phyloP scores from a whole-genome alignment of 2,329 filamentous ascomycete species.

The Pseudocercospora vitis region DNA sequence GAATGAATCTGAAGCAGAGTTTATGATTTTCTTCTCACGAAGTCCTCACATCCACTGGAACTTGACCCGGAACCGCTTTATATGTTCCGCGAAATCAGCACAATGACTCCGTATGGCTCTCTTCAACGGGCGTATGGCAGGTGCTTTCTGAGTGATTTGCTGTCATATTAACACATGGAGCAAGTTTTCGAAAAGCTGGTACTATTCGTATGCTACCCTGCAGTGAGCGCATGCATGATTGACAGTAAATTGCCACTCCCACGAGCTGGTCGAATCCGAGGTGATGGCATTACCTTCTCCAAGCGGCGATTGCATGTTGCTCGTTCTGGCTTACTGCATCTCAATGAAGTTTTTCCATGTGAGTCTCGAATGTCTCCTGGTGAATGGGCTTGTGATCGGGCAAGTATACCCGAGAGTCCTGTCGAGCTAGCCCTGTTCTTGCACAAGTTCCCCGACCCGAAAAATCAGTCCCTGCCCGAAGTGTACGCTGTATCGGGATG shows the following conservation, averaged over 20 bases:
- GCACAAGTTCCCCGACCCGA: not conserved
- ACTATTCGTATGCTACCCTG: not conserved
- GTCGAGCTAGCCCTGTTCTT: not conserved
- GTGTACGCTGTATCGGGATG: not conserved
- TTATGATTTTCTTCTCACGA: too few relatives aligned
- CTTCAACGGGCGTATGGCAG: not conserved
- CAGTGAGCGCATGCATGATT: too few relatives aligned
- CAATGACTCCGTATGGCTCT: not conserved
- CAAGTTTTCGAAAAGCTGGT: too few relatives aligned
- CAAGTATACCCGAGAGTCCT: not conserved
- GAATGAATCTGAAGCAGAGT: too few relatives aligned
- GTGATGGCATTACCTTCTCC: too few relatives aligned
- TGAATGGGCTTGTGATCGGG: not conserved
- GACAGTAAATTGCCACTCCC: too few relatives aligned
- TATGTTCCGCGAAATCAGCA: not conserved
- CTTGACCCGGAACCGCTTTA: not conserved
- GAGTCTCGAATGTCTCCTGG: not conserved
- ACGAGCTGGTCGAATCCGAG: too few relatives aligned
- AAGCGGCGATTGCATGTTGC: too few relatives aligned
- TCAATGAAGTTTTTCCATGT: slow-evolving; percentile 1
- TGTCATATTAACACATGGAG: too few relatives aligned
- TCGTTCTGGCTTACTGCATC: not conserved
- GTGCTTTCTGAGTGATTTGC: too few relatives aligned
- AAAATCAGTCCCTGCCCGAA: not conserved
- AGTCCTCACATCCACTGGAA: not conserved